Conservation (phyloP, 768 basidiomycete genomes). For the Gymnopilus junonius region DNA sequence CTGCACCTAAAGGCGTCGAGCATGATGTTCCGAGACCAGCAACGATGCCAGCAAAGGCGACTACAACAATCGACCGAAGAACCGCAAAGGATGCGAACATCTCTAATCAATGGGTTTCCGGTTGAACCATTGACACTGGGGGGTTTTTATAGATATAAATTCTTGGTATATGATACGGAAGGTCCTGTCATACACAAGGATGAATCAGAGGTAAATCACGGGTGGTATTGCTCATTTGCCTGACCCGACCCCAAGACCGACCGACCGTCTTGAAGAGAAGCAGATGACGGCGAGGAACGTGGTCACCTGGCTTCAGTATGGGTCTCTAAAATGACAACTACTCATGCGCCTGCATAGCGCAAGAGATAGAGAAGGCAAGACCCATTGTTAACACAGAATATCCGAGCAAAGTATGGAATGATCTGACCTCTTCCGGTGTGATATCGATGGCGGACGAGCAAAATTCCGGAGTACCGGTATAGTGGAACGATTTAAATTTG, state of each 20-base stretch:
- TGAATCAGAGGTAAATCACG: background rate
- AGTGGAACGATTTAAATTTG: background rate
- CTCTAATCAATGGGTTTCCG: background rate
- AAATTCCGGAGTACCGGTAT: background rate
- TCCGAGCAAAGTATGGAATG: background rate
- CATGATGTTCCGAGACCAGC: conserved; percentile 21
- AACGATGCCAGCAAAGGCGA: conserved; percentile 14
- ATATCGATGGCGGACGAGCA: background rate
- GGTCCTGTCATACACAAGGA: background rate
- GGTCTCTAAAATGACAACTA: background rate
- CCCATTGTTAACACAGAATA: background rate
- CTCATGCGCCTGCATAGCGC: background rate
- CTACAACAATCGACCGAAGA: conserved; percentile 5
- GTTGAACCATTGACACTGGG: background rate
- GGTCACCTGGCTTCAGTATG: background rate
- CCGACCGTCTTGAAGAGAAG: background rate
- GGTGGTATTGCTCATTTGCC: background rate
- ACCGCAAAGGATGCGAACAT: conserved; percentile 8
- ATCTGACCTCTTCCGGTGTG: background rate
- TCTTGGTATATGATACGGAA: background rate
- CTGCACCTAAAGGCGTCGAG: conserved; percentile 32
- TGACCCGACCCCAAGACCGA: conserved; percentile 3
- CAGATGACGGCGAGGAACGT: background rate
- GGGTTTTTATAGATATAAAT: background rate
- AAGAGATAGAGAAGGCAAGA: background rate